Conservation (phyloP, 805 yeast species). For the Crinitomyces ghanaensis region DNA sequence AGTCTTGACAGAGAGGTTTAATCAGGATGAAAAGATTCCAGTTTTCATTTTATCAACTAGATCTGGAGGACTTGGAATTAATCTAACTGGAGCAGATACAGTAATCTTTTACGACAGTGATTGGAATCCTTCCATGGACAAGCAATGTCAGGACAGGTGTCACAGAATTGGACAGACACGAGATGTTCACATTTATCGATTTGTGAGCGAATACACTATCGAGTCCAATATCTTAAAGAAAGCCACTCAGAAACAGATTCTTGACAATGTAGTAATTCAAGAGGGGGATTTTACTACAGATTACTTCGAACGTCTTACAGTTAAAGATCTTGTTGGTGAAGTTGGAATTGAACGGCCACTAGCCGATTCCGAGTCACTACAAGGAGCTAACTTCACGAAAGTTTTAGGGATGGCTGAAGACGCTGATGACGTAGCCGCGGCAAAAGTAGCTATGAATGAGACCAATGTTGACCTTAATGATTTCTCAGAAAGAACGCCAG, state of each 20-base stretch:
- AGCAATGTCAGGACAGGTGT: conserved; percentile 98
- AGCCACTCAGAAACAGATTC: conserved; percentile 87
- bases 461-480: conserved; percentile 77
- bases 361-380: conserved; percentile 21
- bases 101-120: conserved; percentile 97
- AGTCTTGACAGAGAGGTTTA: conserved; percentile 82
- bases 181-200: conserved; percentile 93
- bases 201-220: conserved; percentile 91
- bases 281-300: conserved; percentile 98
- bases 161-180: conserved; percentile 98
- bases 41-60: conserved; percentile 89
- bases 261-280: conserved; percentile 91
- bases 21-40: conserved; percentile 72
- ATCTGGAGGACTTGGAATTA: conserved; percentile 97
- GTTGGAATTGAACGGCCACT: conserved; percentile 32
- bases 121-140: conserved; percentile 99
- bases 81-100: conserved; percentile 96
- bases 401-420: conserved; percentile 90
- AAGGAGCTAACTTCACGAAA: conserved; percentile 31
- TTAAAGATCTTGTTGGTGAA: conserved; percentile 71
- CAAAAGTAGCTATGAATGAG: conserved; percentile 78
- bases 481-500: conserved; percentile 40
- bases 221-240: conserved; percentile 89
- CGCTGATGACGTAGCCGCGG: conserved; percentile 67
- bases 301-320: conserved; percentile 79